Conservation (phyloP, 23 red algal genomes). For the Rhodosorus marinus region DNA sequence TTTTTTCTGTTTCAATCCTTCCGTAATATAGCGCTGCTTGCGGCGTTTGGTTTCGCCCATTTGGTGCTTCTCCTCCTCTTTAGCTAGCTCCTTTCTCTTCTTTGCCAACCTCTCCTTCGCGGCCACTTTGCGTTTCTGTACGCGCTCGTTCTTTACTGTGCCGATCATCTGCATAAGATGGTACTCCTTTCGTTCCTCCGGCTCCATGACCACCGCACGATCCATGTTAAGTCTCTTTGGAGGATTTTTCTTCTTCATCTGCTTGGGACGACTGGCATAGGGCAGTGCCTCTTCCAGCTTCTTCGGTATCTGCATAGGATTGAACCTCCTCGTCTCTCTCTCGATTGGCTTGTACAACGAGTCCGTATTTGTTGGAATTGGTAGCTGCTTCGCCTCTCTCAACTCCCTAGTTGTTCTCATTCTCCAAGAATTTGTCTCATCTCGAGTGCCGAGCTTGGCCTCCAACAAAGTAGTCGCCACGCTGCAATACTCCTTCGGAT, state of each 20-base stretch:
- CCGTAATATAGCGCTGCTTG: neutral
- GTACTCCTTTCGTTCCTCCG: conserved; percentile 4
- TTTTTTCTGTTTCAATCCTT: too few relatives aligned
- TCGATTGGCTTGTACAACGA: conserved; percentile 60
- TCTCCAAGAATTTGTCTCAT: conserved; percentile 25
- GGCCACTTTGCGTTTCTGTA: neutral
- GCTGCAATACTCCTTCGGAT: conserved; percentile 37
- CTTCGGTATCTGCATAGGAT: conserved; percentile 45
- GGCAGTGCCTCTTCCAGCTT: conserved; percentile 66
- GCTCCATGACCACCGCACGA: conserved; percentile 1
- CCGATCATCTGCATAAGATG: conserved; percentile 17
- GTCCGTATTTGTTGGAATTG: conserved; percentile 49
- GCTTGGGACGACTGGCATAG: conserved; percentile 30
- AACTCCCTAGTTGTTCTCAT: conserved; percentile 95
- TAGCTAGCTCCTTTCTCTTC: neutral
- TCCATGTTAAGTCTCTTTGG: neutral
- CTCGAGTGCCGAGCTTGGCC: neutral
- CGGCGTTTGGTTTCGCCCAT: neutral
- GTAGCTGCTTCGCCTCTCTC: conserved; percentile 30
- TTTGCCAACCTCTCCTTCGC: neutral
- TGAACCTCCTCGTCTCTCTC: conserved; percentile 21
- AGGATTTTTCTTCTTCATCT: conserved; percentile 2
- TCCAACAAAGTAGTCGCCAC: conserved; percentile 49
- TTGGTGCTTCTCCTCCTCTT: conserved; percentile 4
- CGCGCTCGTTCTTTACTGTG: conserved; percentile 7